Conservation (phyloP, 345 rosid species). For the Jatropha curcas region DNA sequence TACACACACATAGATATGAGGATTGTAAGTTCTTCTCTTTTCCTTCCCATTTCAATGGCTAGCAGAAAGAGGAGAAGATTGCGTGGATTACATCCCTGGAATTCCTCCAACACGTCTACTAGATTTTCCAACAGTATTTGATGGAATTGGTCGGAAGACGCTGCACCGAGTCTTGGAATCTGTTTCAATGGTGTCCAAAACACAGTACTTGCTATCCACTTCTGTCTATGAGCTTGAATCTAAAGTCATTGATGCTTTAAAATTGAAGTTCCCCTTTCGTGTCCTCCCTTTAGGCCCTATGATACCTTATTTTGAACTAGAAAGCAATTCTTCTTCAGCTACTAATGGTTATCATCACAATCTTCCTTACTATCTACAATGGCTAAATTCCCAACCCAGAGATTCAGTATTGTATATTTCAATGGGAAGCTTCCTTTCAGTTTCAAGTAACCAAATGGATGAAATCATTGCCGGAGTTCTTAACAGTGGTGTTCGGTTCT, state of each 20-base stretch:
- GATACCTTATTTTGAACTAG: constrained; percentile 15
- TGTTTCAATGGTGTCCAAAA: constrained; percentile 20
- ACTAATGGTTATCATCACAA: neutral
- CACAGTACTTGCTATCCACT: constrained; percentile 37
- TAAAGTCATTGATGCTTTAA: constrained; percentile 24
- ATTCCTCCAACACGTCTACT: constrained; percentile 23
- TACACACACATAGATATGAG: too few relatives aligned
- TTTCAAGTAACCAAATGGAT: constrained; percentile 21
- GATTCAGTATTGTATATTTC: constrained; percentile 25
- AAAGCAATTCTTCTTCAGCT: neutral
- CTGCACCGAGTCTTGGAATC: neutral
- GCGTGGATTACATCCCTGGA: constrained; percentile 41
- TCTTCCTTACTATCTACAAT: constrained; percentile 9
- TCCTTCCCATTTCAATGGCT: neutral
- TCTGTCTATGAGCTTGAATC: constrained; percentile 31
- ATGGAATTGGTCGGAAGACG: neutral
- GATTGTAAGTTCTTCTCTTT: neutral
- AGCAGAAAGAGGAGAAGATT: constrained; percentile 28
- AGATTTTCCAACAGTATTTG: constrained; percentile 24
- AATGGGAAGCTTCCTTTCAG: constrained; percentile 32
- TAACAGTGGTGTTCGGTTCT: constrained; percentile 18
- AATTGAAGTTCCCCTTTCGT: constrained; percentile 11
- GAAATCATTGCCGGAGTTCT: constrained; percentile 21
- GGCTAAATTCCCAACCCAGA: constrained; percentile 25
- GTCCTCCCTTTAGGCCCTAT: constrained; percentile 23